Evolutionary conservation across 805 yeast genomes (phyloP).

Genomic region (Peterozyma xylosa): DNA sequence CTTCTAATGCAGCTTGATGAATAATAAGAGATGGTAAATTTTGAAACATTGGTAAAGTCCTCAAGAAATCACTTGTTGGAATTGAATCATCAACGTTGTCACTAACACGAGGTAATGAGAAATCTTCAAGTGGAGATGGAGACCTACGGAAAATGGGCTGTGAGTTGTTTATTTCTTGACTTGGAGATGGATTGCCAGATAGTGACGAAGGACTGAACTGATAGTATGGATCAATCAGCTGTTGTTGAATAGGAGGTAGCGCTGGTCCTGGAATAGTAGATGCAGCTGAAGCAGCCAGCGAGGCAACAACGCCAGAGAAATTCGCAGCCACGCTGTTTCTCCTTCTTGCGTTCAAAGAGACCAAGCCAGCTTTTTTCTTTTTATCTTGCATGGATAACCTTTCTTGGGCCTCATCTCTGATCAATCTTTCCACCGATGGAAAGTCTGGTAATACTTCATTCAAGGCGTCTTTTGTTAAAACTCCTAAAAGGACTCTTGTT

Average conservation of each 20-base stretch:
- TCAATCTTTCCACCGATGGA: conserved; percentile 59
- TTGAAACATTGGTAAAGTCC: conserved; percentile 50
- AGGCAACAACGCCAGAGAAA: conserved; percentile 14
- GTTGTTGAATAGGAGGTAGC: conserved; percentile 22
- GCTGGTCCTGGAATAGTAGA: conserved; percentile 32
- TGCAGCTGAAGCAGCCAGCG: conserved; percentile 22
- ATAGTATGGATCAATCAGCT: neutral
- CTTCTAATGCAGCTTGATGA: conserved; percentile 58
- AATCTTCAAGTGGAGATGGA: neutral
- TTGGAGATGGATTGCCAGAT: neutral
- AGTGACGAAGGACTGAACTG: conserved; percentile 1
- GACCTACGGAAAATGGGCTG: neutral
- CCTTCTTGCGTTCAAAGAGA: conserved; percentile 14
- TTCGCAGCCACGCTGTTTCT: conserved; percentile 3
- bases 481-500: conserved; percentile 60
- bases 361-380: conserved; percentile 36
- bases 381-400: conserved; percentile 65
- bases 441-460: conserved; percentile 51
- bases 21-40: conserved; percentile 49
- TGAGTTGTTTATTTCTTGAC: neutral
- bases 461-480: conserved; percentile 57
- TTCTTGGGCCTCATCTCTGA: conserved; percentile 76
- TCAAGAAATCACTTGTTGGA: conserved; percentile 42
- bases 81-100: conserved; percentile 46
- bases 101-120: neutral